Base-by-base conservation (phyloP, 2,329 filamentous ascomycete species). In the Monosporascus sp. region DNA sequence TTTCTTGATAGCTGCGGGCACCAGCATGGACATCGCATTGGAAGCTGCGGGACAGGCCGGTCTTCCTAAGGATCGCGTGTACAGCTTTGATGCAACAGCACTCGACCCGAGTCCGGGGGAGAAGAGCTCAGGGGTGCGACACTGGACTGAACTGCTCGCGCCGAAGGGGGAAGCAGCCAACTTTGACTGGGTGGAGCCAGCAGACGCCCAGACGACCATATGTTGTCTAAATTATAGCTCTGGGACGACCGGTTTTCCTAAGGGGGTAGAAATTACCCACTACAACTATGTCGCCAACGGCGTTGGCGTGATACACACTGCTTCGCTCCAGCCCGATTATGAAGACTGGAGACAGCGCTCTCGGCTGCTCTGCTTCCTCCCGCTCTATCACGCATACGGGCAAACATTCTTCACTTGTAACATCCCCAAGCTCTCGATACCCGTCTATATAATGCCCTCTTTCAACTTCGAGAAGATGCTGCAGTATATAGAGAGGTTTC, bases 211-310 rank as follows among this genome's bases (percentile, higher is more conserved):
- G 54, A 68, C 72, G 24, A 77, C 78, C 5, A 81, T 82, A 1
- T 83, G 86, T 60, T 86, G 83, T 24, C 79, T 95, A 57, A 94
- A 95, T 69, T 95, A 93, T 71, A 88, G 84, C 59, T 86, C 82
- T 31, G 84, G 90, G 11, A 92, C 88, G 1, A 95, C 91, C 0
- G 90, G 91, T 7, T 78, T 91, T 4, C 89, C 90, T 9, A 95
- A 95, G 68, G 91, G 91, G 11, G 90, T 94, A 16, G 84, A 88
- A 70, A 87, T 94, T 59, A 84, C 85, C n/a, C 90, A 95, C 69
- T 75, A 77, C 55, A 88, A 90, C 60, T 89, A 90, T 63, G 81
- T 91, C 44, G 79, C 88, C 57, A 93, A 93, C 65, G 80, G 83
- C 59, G 62, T 74, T 16, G 84, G 88, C 55, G 80, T 83, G 17